These are phyloP conservation scores for Ascoidea asiatica DNA, from an alignment of 805 yeast genomes.

Conservation along the genomic window DNA sequence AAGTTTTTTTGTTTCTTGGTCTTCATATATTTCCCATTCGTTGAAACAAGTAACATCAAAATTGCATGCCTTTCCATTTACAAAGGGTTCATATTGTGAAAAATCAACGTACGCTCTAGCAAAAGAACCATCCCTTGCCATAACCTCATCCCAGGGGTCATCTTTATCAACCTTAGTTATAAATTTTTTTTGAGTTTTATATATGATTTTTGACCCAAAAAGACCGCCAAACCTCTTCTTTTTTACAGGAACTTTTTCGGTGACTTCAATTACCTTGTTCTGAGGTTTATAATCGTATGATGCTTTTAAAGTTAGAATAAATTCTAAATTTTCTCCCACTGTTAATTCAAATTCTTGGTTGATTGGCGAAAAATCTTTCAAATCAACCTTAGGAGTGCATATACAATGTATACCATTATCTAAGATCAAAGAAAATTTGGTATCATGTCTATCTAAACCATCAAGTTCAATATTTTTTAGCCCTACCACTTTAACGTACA, in stretches of 20 bases:
- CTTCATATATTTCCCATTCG: conserved; percentile 57
- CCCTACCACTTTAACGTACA: conserved; percentile 32
- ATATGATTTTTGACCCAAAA: conserved; percentile 26
- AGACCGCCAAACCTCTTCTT: conserved; percentile 31
- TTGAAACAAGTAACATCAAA: conserved; percentile 55
- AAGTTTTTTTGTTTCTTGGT: conserved; percentile 14
- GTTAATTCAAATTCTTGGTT: conserved; percentile 72
- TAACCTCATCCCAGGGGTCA: conserved; percentile 48
- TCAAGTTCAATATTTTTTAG: conserved; percentile 32
- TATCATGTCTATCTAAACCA: conserved; percentile 27
- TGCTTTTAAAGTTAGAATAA: conserved; percentile 64
- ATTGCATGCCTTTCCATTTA: conserved; percentile 37
- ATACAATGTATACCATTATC: conserved; percentile 80
- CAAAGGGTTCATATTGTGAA: conserved; percentile 37
- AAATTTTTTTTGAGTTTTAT: conserved; percentile 25
- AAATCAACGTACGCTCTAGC: conserved; percentile 64
- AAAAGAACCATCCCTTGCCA: conserved; percentile 84
- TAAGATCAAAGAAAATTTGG: conserved; percentile 31
- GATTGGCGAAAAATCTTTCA: conserved; percentile 23
- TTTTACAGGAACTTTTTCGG: conserved; percentile 37
- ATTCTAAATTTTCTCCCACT: conserved; percentile 45
- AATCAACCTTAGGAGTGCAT: conserved; percentile 37
- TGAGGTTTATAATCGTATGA: conserved; percentile 31
- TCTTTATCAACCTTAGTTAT: conserved; percentile 31
- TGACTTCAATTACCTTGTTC: conserved; percentile 43